A percentile compares a stretch with the other conserved stretches of the same genome.
phyloP scores from a whole-genome alignment of 2,329 filamentous ascomycete genomes.

The Helotiales sp. region DNA sequence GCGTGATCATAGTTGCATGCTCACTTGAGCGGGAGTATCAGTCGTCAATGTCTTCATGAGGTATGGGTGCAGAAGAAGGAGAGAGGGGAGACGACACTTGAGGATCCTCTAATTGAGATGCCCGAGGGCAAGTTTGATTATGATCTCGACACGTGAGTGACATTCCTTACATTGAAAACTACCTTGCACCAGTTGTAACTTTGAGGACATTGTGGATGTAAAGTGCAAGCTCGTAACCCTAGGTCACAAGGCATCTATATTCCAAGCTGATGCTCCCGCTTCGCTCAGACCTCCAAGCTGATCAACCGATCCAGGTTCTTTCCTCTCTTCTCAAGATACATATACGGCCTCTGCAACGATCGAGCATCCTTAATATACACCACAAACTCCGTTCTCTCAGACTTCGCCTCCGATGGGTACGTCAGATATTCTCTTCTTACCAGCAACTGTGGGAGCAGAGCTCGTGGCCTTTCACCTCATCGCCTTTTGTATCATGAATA shows the following conservation, averaged over 20 bases:
- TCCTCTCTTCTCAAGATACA: slow-evolving; percentile 75
- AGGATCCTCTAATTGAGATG: slow-evolving; percentile 70
- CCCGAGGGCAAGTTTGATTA: slow-evolving; percentile 71
- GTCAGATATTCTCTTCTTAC: no score
- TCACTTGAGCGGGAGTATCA: slow-evolving; percentile 78
- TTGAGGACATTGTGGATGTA: no score
- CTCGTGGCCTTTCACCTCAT: no score
- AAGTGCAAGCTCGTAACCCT: background rate
- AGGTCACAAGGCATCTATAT: background rate
- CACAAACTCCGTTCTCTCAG: slow-evolving; percentile 62
- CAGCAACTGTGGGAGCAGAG: no score
- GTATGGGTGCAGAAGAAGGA: slow-evolving; percentile 67
- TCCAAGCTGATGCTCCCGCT: background rate
- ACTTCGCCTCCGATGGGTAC: slow-evolving; percentile 70
- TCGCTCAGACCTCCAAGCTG: background rate
- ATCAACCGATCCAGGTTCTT: slow-evolving; percentile 61
- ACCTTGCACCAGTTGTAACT: no score
- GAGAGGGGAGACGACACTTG: slow-evolving; percentile 50
- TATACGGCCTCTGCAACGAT: slow-evolving; percentile 73
- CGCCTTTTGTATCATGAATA: no score
- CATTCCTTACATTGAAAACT: background rate
- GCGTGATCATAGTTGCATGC: slow-evolving; percentile 64
- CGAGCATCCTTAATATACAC: slow-evolving; percentile 58
- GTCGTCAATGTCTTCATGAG: slow-evolving; percentile 68
- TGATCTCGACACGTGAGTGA: slow-evolving; percentile 63